These are phyloP conservation scores for Podospora appendiculata DNA, from an alignment of 495 filamentous ascomycete genomes.

Conservation along the genomic window DNA sequence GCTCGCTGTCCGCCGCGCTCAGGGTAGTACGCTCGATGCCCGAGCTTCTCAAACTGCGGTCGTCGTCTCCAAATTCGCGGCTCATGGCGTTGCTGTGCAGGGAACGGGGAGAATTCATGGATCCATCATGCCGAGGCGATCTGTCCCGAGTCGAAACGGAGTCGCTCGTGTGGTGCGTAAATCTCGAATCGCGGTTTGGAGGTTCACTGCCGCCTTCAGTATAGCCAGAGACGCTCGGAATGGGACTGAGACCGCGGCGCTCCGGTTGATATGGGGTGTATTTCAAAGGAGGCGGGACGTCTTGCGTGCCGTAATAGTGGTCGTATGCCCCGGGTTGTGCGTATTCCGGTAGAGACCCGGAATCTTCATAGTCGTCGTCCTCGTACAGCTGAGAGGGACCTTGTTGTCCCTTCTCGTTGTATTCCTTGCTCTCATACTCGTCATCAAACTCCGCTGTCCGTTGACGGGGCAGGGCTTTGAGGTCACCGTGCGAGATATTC, in stretches of 20 bases:
- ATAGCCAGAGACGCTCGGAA: conserved; percentile 81
- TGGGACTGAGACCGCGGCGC: conserved; percentile 67
- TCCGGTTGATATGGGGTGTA: conserved; percentile 50
- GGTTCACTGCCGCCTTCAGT: conserved; percentile 43
- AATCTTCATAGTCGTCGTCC: conserved; percentile 36
- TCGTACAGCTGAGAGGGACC: conserved; percentile 27
- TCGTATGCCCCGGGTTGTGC: conserved; percentile 37
- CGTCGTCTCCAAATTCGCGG: conserved; percentile 33
- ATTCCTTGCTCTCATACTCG: conserved; percentile 37
- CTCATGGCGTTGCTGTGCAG: conserved; percentile 31
- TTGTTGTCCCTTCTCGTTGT: conserved; percentile 29
- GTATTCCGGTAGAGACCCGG: conserved; percentile 17
- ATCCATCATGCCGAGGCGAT: conserved; percentile 24
- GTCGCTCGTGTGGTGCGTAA: conserved; percentile 39
- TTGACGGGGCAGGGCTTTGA: conserved; percentile 35
- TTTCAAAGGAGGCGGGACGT: conserved; percentile 46
- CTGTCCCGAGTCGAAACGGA: conserved; percentile 33
- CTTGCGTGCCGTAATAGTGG: conserved; percentile 41
- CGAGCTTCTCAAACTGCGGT: conserved; percentile 31
- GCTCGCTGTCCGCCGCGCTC: conserved; percentile 62
- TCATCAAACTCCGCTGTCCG: conserved; percentile 26
- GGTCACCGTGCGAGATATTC: conserved; percentile 43
- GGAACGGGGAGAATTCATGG: conserved; percentile 26
- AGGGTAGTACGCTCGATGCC: conserved; percentile 49
- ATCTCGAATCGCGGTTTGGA: conserved; percentile 39